Evolutionary conservation across 2,329 filamentous ascomycete species (phyloP), one percentile per base, ranked within the genome.

Genomic region (Alternaria triticimaculans): DNA sequence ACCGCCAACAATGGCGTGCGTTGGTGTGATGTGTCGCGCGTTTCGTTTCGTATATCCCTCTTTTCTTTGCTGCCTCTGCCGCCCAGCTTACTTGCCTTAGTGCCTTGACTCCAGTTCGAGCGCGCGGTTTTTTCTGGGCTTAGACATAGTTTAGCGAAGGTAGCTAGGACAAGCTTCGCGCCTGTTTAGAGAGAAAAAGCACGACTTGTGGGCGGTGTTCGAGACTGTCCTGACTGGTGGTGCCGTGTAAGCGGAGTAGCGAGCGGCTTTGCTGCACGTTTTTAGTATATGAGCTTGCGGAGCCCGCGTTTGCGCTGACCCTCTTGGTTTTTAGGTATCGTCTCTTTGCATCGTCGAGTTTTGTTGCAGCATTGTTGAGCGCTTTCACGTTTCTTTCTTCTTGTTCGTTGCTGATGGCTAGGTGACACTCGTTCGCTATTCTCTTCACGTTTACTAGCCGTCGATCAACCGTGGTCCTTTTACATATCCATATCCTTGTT

Each of bases 221-320:
- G 49, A 53, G 49, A 41, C 49, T 53, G 26, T 14, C 28, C 48
- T 21, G 48, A 51, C 44, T 50, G 28, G 37, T 48, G 28, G 44
- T 66, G 30, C 65, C 65, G 63, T 60, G 23, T 30, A 59, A 66
- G 53, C 53, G 49, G 48, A 30, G 41, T 55, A 53, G 21, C 37
- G 53, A 21, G 62, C 50, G 62, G 62, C 61, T 9, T 63, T 26
- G 53, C 63, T 58, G 62, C 62, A 45, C 57, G 33, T 18, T 58
- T 28, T 30, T 54, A 58, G 60, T 72, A 72, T 72, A 70, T 69
- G 66, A 72, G 60, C 64, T 62, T 59, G 63, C 54, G 64, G 60
- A 50, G 46, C 63, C 66, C 61, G 23, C 55, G 49, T 60, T 61
- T 56, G 49, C 28, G 28, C 49, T 53, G 20, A 41, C 15, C 10